Evolutionary conservation across 2,329 filamentous ascomycete species (phyloP), one percentile per base, ranked within the genome.

Genomic region (Madurella mycetomatis): DNA sequence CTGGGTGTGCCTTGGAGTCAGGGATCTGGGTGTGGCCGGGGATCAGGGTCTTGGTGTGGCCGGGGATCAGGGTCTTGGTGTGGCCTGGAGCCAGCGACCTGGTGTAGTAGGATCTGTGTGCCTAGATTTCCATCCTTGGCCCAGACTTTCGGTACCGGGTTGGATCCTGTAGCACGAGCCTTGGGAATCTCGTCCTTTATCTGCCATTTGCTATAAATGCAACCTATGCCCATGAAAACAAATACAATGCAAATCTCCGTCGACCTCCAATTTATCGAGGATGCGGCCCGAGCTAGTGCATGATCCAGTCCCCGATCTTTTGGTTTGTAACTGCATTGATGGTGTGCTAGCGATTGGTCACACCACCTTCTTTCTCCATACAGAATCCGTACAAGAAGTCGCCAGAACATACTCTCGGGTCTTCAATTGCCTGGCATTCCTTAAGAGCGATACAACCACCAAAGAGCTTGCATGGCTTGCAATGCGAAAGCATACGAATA

Each of bases 401-500:
- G 41, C 30, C 19, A 37, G 32, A n/a, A 51, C 37, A 18, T 45
- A 51, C 41, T 45, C 41, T 51, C 49, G 49, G 18, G 45, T 34
- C 25, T 47, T 47, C 34, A 39, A 47, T 34, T 47, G 15, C 41
- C n/a, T 51, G 39, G 42, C 31, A 40, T 51, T 51, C 32, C 41
- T 51, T 37, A 37, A 19, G 44, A 51, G 16, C 25, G 49, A 51
- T 51, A 41, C 42, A 40, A 37, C 25, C 31, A 51, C 34, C 30
- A 40, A 46, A 39, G 41, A 45, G 49, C 32, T 45, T 31, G 32
- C 19, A 45, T 51, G 42, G 49, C 41, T 51, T 31, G 34, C 31
- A 40, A 45, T 4, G 41, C 41, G 41, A 40, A 18, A 51, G 41
- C 32, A 45, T 45, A 18, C 34, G n/a, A 17, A 51, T 34, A 42